Evolutionary conservation across 345 rosid species (phyloP).

Genomic region (Microcos paniculata): DNA sequence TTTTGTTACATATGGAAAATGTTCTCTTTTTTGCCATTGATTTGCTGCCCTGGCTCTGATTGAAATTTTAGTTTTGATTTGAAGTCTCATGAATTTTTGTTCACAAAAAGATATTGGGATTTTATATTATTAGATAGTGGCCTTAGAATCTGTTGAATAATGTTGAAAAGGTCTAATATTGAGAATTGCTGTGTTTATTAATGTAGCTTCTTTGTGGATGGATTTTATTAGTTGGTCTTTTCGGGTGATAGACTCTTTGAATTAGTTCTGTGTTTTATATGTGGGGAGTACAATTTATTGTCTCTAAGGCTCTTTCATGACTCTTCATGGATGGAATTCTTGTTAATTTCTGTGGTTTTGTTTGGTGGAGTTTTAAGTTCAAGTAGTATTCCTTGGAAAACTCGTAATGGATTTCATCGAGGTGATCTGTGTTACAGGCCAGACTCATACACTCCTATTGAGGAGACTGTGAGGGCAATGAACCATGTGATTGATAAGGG

Average conservation of each 20-base stretch:
- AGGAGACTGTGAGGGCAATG: conserved; percentile 98
- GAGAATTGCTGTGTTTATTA: neutral
- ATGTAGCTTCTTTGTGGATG: neutral
- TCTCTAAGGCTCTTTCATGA: neutral
- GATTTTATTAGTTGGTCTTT: neutral
- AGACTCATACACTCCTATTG: conserved; percentile 78
- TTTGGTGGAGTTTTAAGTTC: neutral
- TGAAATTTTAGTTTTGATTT: neutral
- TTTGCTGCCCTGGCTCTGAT: neutral
- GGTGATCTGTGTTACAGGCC: conserved; percentile 55
- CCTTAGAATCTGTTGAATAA: neutral
- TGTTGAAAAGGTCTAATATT: neutral
- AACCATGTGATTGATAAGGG: conserved; percentile 94
- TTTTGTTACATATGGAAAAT: neutral
- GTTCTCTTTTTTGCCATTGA: neutral
- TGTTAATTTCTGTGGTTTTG: neutral
- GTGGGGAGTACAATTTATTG: neutral
- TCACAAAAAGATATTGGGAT: neutral
- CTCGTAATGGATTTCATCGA: neutral
- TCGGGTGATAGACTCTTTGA: neutral
- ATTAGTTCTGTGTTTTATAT: neutral
- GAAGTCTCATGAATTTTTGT: neutral
- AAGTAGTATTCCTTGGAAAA: neutral
- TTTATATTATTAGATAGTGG: neutral
- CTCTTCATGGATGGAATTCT: neutral